phyloP scores from a whole-genome alignment of 2,329 filamentous ascomycete species.

The Byssochlamys sp. region DNA sequence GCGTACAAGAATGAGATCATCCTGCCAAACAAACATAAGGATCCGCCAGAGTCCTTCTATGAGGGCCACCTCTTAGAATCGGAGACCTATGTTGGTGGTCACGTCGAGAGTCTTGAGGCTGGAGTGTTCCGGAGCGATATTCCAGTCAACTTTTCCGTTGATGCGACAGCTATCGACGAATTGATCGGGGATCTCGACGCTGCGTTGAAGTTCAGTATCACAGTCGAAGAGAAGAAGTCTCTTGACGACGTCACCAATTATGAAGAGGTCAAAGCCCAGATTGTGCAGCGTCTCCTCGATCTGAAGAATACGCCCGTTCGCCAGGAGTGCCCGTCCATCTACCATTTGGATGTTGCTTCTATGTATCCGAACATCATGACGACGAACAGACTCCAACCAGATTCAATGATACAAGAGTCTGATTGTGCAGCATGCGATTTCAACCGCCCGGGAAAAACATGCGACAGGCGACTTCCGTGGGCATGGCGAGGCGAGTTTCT shows the following conservation, averaged over 20 bases:
- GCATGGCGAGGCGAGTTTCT: slow-evolving; percentile 96
- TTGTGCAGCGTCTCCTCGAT: slow-evolving; percentile 57
- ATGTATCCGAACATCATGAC: slow-evolving; percentile 99
- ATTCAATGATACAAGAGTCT: slow-evolving; percentile 96
- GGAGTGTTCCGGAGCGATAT: slow-evolving; percentile 95
- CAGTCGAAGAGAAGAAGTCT: slow-evolving; percentile 72
- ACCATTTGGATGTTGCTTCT: slow-evolving; percentile 94
- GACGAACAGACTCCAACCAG: slow-evolving; percentile 89
- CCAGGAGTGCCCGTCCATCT: slow-evolving; percentile 78
- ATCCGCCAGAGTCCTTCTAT: slow-evolving; percentile 87
- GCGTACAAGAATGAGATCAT: slow-evolving; percentile 87
- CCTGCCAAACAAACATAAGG: slow-evolving; percentile 88
- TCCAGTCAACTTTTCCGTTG: slow-evolving; percentile 85
- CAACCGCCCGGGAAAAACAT: slow-evolving; percentile 93
- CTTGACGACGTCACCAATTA: slow-evolving; percentile 73
- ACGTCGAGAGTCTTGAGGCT: slow-evolving; percentile 97
- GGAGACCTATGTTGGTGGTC: slow-evolving; percentile 94
- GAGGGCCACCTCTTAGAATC: slow-evolving; percentile 92
- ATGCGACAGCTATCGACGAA: slow-evolving; percentile 80
- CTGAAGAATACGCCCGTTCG: slow-evolving; percentile 77
- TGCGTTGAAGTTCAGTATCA: slow-evolving; percentile 77
- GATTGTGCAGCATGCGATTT: slow-evolving; percentile 97
- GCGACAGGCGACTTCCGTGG: slow-evolving; percentile 89
- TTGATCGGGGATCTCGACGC: slow-evolving; percentile 76
- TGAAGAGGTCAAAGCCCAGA: slow-evolving; percentile 74